These are phyloP conservation scores for Eimeria brunetti DNA, from an alignment of 169 alveolate species.

Conservation along the genomic window DNA sequence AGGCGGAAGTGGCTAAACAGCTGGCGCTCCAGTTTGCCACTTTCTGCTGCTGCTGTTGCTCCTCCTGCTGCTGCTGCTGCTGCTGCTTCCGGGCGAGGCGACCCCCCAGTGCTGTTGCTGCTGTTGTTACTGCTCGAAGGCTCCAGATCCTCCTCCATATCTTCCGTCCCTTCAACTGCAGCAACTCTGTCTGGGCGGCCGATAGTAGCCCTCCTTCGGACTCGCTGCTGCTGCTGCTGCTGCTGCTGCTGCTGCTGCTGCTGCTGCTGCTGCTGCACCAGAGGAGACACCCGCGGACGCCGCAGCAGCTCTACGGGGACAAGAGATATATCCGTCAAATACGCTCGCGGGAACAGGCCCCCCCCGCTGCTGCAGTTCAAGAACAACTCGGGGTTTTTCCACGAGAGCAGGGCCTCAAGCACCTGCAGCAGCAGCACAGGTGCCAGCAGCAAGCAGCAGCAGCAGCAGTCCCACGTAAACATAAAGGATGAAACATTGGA, in stretches of 20 bases:
- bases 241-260: no score
- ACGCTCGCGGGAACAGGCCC: constrained; percentile 73
- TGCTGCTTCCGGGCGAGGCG: background rate
- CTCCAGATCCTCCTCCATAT: constrained; percentile 49
- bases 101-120: constrained; percentile 12
- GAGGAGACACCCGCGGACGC: constrained; percentile 68
- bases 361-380: constrained; percentile 73
- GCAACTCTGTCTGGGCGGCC: background rate
- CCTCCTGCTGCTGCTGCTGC: constrained; percentile 44
- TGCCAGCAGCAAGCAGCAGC: background rate
- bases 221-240: background rate
- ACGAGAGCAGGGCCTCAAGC: constrained; percentile 44
- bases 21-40: constrained; percentile 45
- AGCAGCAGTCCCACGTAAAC: background rate
- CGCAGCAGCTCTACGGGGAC: constrained; percentile 29
- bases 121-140: constrained; percentile 35
- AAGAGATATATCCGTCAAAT: constrained; percentile 5
- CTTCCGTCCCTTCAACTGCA: constrained; percentile 20
- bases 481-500: background rate
- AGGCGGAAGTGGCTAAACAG: constrained; percentile 72
- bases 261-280: constrained; percentile 41
- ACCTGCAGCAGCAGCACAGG: constrained; percentile 61
- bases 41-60: background rate
- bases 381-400: constrained; percentile 75
- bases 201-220: constrained; percentile 12